Evolutionary conservation across 2,329 filamentous ascomycete species (phyloP), one percentile per base, ranked within the genome.

Genomic region (Neofusicoccum parvum): DNA sequence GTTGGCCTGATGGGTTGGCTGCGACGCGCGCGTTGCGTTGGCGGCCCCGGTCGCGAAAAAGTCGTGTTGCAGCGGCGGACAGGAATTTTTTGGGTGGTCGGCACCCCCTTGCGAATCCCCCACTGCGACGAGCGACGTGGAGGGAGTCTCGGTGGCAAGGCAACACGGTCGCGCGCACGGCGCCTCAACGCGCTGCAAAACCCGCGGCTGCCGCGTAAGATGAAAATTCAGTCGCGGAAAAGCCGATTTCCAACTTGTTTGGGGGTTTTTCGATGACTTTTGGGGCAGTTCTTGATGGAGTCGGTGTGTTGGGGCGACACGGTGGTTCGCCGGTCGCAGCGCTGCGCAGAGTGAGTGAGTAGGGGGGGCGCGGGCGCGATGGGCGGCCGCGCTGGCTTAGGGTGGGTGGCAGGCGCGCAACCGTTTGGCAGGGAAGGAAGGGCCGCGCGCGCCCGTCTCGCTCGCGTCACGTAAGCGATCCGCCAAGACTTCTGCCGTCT

Each of bases 101-200:
- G 58, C 43, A 49, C 59, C 53, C 60, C 54, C 62, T 64, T 59
- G 54, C 62, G 56, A 67, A 50, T 60, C 51, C 62, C 65, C 62
- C 62, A 45, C 59, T 51, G 58, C 43, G 37, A 39, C 37, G 41
- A 48, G 48, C 56, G 62, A 65, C 65, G 65, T 53, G 54, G 49
- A 48, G 59, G 39, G 54, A 54, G 56, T 37, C 27, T 27, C 43
- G 43, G 37, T 45, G 45, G 60, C 49, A 20, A 43, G 17, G 49
- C 65, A 58, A 60, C 51, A 50, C 46, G 12, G 56, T 36, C 36
- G 36, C 65, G 51, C 58, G 51, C 46, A 49, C 48, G 48, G 48
- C 50, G 60, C 59, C 49, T 45, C 65, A 41, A 60, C 43, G 51
- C 62, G 51, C 48, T 59, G 27, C 23, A 62, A 65, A 65, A 65